Evolutionary conservation across 306 rosid genomes (phyloP).

Genomic region (Benincasa hispida): DNA sequence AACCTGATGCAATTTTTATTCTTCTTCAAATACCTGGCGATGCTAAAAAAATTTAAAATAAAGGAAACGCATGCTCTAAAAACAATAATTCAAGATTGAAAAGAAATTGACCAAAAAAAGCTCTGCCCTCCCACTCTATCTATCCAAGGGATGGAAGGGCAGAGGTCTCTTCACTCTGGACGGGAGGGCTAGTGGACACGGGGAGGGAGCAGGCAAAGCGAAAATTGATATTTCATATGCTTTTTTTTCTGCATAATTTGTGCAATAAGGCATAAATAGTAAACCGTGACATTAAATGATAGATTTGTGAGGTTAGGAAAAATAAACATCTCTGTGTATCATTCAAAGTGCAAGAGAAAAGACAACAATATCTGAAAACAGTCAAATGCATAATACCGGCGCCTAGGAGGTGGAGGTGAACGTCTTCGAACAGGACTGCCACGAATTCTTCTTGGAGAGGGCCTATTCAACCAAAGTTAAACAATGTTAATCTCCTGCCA

Average conservation of each 20-base stretch:
- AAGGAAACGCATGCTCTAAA: background rate
- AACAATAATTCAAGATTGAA: background rate
- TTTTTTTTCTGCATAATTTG: background rate
- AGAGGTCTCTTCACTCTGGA: background rate
- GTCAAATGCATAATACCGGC: slow-evolving; percentile 46
- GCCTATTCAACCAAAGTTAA: slow-evolving; percentile 20
- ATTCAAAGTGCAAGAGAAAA: background rate
- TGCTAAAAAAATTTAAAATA: background rate
- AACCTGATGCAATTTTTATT: background rate
- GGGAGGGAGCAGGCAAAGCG: background rate
- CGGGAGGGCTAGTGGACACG: background rate
- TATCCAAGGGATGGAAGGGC: no score
- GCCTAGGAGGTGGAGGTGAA: slow-evolving; percentile 72
- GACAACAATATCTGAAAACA: background rate
- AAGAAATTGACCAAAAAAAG: no score
- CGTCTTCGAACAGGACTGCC: slow-evolving; percentile 88
- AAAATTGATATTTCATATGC: background rate
- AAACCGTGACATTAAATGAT: background rate
- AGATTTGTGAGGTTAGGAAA: background rate
- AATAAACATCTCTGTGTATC: background rate
- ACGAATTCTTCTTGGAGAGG: slow-evolving; percentile 73
- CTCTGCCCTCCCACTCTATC: no score
- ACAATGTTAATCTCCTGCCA: background rate
- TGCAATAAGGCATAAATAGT: background rate
- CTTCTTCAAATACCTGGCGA: background rate